A percentile compares a stretch with the other conserved stretches of the same genome.
Evolutionary conservation across 805 yeast species (phyloP).

Genomic region (Saturnispora hagleri): DNA sequence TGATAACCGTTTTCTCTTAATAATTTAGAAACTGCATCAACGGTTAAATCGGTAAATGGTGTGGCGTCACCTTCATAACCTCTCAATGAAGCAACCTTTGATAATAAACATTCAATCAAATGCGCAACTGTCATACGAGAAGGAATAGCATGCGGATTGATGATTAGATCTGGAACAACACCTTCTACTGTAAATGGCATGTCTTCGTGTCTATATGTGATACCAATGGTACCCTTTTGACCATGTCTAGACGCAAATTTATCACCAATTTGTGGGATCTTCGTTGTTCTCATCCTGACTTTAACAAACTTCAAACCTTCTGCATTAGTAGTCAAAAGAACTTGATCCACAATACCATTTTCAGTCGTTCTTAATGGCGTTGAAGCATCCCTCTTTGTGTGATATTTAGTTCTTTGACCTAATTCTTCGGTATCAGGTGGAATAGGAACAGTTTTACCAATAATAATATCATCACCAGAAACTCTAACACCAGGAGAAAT

Average conservation of each 20-base stretch:
- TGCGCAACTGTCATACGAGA: constrained; percentile 99
- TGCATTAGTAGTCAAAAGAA: constrained; percentile 90
- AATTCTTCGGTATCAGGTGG: constrained; percentile 99
- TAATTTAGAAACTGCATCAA: constrained; percentile 88
- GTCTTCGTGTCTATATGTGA: constrained; percentile 95
- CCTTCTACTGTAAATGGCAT: constrained; percentile 98
- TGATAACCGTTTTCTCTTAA: constrained; percentile 95
- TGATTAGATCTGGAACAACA: constrained; percentile 92
- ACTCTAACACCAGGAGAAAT: constrained; percentile 98
- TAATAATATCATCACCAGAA: constrained; percentile 96
- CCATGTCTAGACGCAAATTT: constrained; percentile 99
- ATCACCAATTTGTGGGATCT: constrained; percentile 98
- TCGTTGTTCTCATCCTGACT: constrained; percentile 98
- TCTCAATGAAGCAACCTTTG: constrained; percentile 88
- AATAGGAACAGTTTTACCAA: constrained; percentile 97
- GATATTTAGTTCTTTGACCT: constrained; percentile 97
- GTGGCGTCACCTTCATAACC: constrained; percentile 99
- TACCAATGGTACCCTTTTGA: constrained; percentile 99
- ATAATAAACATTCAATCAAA: constrained; percentile 93
- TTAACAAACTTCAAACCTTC: constrained; percentile 97
- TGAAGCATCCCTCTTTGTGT: constrained; percentile 97
- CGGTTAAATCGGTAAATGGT: constrained; percentile 97
- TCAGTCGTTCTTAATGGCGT: constrained; percentile 96
- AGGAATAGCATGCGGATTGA: constrained; percentile 99
- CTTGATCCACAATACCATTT: constrained; percentile 97